Conservation (phyloP, 1,284 basidiomycete genomes). For the Spongiforma sp. region DNA sequence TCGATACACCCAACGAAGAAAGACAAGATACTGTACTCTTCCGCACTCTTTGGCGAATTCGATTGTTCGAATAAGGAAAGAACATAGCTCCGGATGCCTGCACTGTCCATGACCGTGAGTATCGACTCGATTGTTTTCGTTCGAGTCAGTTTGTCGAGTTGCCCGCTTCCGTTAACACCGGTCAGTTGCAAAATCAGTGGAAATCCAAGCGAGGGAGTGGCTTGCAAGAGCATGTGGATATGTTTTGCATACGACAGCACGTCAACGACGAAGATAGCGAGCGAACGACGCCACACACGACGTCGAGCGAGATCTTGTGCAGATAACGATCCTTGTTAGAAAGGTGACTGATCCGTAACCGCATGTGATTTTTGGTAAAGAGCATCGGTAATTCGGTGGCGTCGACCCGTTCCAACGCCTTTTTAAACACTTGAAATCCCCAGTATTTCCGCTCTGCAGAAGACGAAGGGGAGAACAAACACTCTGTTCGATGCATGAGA, state of each 20-base stretch:
- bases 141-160: conserved; percentile 92
- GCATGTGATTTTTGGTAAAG: conserved; percentile 96
- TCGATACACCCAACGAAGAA: neutral
- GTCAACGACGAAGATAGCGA: neutral
- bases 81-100: conserved; percentile 84
- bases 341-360: conserved; percentile 96
- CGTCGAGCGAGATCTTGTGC: conserved; percentile 86
- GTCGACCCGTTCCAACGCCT: conserved; percentile 74
- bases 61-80: conserved; percentile 71
- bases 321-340: conserved; percentile 87
- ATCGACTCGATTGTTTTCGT: conserved; percentile 94
- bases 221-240: conserved; percentile 77
- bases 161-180: conserved; percentile 83
- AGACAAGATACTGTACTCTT: conserved; percentile 41
- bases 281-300: conserved; percentile 52
- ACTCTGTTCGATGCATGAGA: conserved; percentile 60
- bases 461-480: conserved; percentile 83
- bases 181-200: conserved; percentile 87
- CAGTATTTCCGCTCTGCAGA: conserved; percentile 93
- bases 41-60: conserved; percentile 50
- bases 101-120: conserved; percentile 74
- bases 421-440: conserved; percentile 94
- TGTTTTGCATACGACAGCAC: conserved; percentile 61
- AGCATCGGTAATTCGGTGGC: conserved; percentile 79
- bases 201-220: conserved; percentile 83